Conservation (phyloP, 2,329 filamentous ascomycete genomes). For the Fusarium sulawesiense region DNA sequence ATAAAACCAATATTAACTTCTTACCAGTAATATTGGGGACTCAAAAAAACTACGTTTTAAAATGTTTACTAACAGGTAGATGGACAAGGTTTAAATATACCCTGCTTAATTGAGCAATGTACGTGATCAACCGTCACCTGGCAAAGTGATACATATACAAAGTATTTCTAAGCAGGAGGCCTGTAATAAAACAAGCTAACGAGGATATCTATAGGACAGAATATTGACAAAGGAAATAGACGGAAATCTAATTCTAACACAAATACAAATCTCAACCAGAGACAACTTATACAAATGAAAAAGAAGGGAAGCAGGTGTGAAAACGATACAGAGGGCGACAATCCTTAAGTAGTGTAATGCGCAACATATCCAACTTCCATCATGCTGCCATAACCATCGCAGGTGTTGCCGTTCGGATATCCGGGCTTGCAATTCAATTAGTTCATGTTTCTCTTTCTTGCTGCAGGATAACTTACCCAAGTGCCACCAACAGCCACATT, state of each 20-base stretch:
- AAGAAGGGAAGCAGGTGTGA: not conserved
- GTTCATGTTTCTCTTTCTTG: accelerated
- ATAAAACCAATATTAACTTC: not conserved
- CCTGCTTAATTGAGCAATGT: not conserved
- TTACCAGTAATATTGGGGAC: too few species aligned
- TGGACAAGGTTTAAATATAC: not conserved
- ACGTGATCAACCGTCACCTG: not conserved
- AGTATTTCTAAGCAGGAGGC: accelerated
- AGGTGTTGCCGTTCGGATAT: conserved; percentile 56
- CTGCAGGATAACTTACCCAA: conserved; percentile 53
- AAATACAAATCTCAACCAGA: not conserved
- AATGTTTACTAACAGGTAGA: too few species aligned
- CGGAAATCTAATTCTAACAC: not conserved
- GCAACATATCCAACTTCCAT: conserved; percentile 63
- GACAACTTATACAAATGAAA: not conserved
- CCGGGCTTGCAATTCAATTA: conserved; percentile 54
- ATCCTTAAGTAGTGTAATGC: conserved; percentile 45
- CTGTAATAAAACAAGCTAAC: not conserved
- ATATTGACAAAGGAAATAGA: not conserved
- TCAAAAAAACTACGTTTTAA: too few species aligned
- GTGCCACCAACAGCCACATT: conserved; percentile 65
- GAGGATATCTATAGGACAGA: not conserved
- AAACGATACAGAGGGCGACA: accelerated
- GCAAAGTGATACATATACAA: accelerated
- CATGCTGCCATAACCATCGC: conserved; percentile 57